phyloP scores from a whole-genome alignment of 1,284 basidiomycete genomes.

The Rhodotorula sp. region DNA sequence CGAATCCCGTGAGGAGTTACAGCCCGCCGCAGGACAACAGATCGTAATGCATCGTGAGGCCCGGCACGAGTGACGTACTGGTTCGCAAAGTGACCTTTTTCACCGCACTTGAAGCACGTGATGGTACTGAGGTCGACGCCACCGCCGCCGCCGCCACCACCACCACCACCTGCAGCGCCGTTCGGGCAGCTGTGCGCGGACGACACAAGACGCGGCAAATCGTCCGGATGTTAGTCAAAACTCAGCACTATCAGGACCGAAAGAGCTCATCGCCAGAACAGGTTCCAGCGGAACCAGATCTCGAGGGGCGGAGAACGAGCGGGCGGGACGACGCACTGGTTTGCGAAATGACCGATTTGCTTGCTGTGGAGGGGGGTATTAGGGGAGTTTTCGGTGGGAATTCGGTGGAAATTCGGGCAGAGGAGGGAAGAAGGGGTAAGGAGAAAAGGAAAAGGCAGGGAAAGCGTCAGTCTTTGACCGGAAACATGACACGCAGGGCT shows the following conservation, averaged over 20 bases:
- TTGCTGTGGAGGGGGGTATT: background rate
- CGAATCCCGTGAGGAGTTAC: background rate
- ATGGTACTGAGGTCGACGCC: conserved; percentile 16
- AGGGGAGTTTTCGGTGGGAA: too few relatives aligned
- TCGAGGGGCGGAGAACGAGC: background rate
- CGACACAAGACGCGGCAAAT: too few relatives aligned
- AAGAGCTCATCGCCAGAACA: too few relatives aligned
- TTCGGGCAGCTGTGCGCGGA: conserved; percentile 13
- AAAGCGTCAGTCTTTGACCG: too few relatives aligned
- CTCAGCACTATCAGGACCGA: too few relatives aligned
- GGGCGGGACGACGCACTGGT: background rate
- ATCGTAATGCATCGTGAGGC: background rate
- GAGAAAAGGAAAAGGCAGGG: too few relatives aligned
- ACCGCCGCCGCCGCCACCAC: background rate
- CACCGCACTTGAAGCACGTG: conserved; percentile 63
- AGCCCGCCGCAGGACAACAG: background rate
- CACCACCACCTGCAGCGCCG: background rate
- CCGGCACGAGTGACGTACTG: background rate
- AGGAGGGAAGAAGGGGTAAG: too few relatives aligned
- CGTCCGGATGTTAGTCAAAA: too few relatives aligned
- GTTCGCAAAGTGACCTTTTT: conserved; percentile 93
- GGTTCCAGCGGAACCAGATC: too few relatives aligned
- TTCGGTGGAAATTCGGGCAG: too few relatives aligned
- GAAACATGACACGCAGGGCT: too few relatives aligned
- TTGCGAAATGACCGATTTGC: conserved; percentile 1